A percentile compares a stretch with the other conserved stretches of the same genome.
Conservation (phyloP, 2,329 filamentous ascomycete species). For the Neofusicoccum umdonicola region DNA sequence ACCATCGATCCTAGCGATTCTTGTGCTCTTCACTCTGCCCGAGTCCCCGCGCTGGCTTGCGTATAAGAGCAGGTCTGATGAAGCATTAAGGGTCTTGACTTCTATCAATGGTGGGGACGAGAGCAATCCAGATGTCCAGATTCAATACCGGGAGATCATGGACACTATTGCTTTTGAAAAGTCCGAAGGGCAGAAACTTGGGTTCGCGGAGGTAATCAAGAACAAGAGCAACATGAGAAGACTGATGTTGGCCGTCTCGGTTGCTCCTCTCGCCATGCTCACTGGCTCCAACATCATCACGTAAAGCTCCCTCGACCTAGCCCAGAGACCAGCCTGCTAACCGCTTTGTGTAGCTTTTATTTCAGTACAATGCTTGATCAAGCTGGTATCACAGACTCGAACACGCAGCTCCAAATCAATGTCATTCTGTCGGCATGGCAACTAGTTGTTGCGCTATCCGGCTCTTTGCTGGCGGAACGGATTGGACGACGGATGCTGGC, state of each 20-base stretch:
- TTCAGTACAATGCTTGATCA: slow-evolving; percentile 44
- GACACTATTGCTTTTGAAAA: slow-evolving; percentile 48
- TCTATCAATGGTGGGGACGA: background rate
- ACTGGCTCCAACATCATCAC: background rate
- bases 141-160: slow-evolving; percentile 41
- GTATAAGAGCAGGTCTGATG: background rate
- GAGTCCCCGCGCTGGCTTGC: background rate
- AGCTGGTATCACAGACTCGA: slow-evolving; percentile 46
- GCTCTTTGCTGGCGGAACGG: slow-evolving; percentile 18
- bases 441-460: slow-evolving; percentile 18
- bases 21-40: slow-evolving; percentile 29
- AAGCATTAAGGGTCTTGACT: background rate
- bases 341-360: slow-evolving; percentile 24
- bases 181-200: slow-evolving; percentile 37
- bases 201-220: slow-evolving; percentile 22
- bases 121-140: slow-evolving; percentile 32
- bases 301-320: slow-evolving; percentile 9
- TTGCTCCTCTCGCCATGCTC: slow-evolving; percentile 34
- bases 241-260: slow-evolving; percentile 38
- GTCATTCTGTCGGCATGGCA: slow-evolving; percentile 20
- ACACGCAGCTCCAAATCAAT: slow-evolving; percentile 43
- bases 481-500: slow-evolving; percentile 15
- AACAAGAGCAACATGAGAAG: slow-evolving; percentile 35
- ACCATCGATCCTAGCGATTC: slow-evolving; percentile 42
- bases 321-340: background rate